phyloP scores from a whole-genome alignment of 208 protist genomes.

The Naegleria lovaniensis region DNA sequence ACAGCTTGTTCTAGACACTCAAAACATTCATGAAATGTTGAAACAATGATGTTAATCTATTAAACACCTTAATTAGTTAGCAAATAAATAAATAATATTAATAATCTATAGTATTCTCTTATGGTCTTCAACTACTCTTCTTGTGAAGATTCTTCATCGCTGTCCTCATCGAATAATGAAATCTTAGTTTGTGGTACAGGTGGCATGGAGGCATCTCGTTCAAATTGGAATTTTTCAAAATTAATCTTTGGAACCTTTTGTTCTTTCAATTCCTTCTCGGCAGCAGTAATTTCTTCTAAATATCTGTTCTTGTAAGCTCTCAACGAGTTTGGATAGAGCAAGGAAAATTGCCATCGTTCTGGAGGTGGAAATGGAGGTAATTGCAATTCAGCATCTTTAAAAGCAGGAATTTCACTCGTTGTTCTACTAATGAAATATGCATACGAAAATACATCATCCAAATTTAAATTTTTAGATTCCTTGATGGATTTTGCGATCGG shows the following conservation, averaged over 20 bases:
- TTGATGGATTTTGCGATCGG: not conserved
- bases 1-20: too few relatives aligned
- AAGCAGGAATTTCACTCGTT: not conserved
- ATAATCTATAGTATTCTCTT: too few relatives aligned
- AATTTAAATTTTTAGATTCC: conserved; percentile 5
- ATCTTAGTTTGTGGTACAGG: not conserved
- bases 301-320: not conserved
- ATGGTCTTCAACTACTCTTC: too few relatives aligned
- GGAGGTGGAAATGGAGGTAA: not conserved
- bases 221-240: not conserved
- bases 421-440: not conserved
- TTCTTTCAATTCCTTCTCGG: not conserved
- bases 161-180: not conserved
- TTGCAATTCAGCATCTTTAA: not conserved
- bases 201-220: not conserved
- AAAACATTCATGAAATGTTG: too few relatives aligned
- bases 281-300: not conserved
- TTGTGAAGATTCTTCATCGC: not conserved
- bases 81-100: too few relatives aligned
- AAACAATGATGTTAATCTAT: too few relatives aligned
- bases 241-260: not conserved
- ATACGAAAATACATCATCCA: not conserved
- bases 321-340: not conserved
- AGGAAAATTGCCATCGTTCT: not conserved
- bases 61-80: too few relatives aligned